Evolutionary conservation across 2,329 filamentous ascomycete species (phyloP), one percentile per base, ranked within the genome.

Genomic region (Bisporella sp.): DNA sequence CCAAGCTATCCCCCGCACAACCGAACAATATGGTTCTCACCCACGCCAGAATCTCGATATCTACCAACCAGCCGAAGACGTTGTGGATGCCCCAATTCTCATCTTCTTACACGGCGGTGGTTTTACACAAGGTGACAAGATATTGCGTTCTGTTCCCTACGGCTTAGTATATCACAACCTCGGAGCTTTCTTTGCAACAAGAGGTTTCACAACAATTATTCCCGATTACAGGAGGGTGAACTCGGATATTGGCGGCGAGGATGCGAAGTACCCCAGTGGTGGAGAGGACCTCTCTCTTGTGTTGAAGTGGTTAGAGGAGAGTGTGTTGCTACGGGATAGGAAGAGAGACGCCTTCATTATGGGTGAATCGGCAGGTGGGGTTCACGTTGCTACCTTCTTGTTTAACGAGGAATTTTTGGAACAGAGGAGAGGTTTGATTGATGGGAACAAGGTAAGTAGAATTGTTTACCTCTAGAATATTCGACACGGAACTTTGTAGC

Each of bases 1-100:
- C n/a, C n/a, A n/a, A n/a, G n/a, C n/a, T n/a, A n/a, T n/a, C n/a
- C n/a, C n/a, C n/a, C n/a, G n/a, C n/a, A n/a, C n/a, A n/a, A n/a
- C n/a, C n/a, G n/a, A n/a, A n/a, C n/a, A n/a, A n/a, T 44, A 51
- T 21, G 49, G 49, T 4, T 39, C 29, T 31, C 44, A 51, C 40
- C 13, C 35, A 31, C 49, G 44, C 4, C 49, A 47, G n/a, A 40
- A 47, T 11, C 28, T 50, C 6, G 48, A 50, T 32, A 4, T 50
- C 6, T 50, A 50, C 30, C 28, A 7, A 5, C 48, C 42, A 5
- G 39, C 31, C 6, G 11, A n/a, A 8, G 6, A 31, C 7, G 32
- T 13, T 3, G 41, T 35, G 5, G 30, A 37, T 13, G 6, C 42
- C 31, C 21, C 48, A 5, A 40, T 50, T n/a, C 21, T 50, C 5